Evolutionary conservation across 305 asterid genomes (phyloP), one percentile per base, ranked within the genome.

Genomic region (Solanum hybrid): DNA sequence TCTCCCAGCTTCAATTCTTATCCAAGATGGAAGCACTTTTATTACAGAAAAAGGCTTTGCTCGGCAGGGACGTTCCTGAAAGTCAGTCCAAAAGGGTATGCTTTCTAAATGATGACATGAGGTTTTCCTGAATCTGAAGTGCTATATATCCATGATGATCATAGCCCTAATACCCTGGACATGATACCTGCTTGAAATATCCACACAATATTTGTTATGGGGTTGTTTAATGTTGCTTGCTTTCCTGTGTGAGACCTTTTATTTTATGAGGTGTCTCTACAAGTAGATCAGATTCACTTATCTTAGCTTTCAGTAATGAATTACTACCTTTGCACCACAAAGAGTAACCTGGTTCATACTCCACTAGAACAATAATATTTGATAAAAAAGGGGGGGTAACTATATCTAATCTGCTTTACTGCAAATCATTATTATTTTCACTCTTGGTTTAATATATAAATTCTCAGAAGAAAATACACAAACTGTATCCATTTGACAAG

Each of bases 11-110:
- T 87, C 94, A 91, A 78, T 93, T 93, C 81, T 97, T 95, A 92
- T 94, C 97, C 72, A 93, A 93, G 86, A 86, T 96, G 94, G 96
- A 94, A 88, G 96, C 92, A 88, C 97, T 96, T 92, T 89, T 95
- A 77, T 79, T 86, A 82, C 92, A 91, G 90, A 95, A 96, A 93
- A 96, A 95, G 91, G 82, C 88, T 42, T 90, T 94, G 78, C 92
- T 90, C 78, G 91, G n/a, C 78, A 93, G 92, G 85, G 94, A 91
- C 73, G 82, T 94, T 87, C 90, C 93, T 79, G 91, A 89, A 79
- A 91, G 85, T 89, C 96, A 93, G 89, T 85, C 77, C 78, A 87
- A 93, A 42, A 96, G 94, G 98, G 99, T 95, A 90, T 38, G 89
- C 56, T 90, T 87, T 86, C 88, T 71, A 82, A 19, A 75, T 91